Base-by-base conservation (phyloP, 2,329 filamentous ascomycete genomes). In the Ceratocystis variospora region DNA sequence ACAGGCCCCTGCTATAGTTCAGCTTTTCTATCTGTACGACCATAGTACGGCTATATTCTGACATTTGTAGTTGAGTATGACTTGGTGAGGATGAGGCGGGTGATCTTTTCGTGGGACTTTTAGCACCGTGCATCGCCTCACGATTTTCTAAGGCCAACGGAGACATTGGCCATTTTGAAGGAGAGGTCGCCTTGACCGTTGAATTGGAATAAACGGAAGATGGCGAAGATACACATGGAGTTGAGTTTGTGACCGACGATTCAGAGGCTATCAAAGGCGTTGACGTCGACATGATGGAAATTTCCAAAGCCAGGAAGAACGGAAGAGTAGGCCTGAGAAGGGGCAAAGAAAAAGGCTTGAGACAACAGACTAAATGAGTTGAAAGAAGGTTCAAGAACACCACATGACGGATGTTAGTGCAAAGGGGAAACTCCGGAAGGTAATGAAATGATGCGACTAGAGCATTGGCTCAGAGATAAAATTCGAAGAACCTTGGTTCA, bases 31-130 rank as follows among this genome's bases (percentile, higher is more conserved):
- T 67, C 45, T 68, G 67, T 45, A 65, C 33, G 10, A 63, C 63
- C 61, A 68, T 44, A 46, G 31, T 68, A 28, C 67, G 67, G 22
- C 67, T 68, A 25, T 68, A 68, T 63, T 68, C 63, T 28, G 63
- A 65, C 37, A 68, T 57, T 53, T 68, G 61, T 6, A 59, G 8
- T 44, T 64, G 62, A 5, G 62, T 41, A 33, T 31, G 31, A 25
- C 62, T 50, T 15, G 46, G 46, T 15, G 46, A 33, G 25, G 62
- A 46, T 2, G 62, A 6, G 8, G 63, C n/a, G n/a, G 50, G 41
- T 10, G 44, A 44, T 19, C 25, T 61, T 44, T 55, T 55, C 46
- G 50, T 31, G 28, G 61, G 63, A 19, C 53, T 63, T 57, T n/a
- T 57, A 7, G 53, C 22, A 15, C 53, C 28, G 31, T 57, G 53